These are phyloP conservation scores for Phytophthora citricola DNA, from an alignment of 352 stramenopile genomes.

Conservation along the genomic window DNA sequence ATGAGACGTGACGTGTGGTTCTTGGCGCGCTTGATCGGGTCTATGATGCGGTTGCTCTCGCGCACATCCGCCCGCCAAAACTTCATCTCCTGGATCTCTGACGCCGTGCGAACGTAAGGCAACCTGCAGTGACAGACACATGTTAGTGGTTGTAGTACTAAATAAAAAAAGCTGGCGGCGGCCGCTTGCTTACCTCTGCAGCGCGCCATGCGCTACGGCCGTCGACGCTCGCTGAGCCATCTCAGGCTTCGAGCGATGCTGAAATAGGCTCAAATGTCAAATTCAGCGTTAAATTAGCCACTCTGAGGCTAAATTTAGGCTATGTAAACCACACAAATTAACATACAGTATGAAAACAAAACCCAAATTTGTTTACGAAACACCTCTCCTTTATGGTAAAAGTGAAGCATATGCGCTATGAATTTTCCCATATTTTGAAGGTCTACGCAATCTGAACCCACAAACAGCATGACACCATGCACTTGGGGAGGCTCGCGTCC, in stretches of 20 bases:
- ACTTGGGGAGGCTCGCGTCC: no score
- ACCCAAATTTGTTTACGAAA: no score
- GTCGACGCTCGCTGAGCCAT: slow-evolving; percentile 32
- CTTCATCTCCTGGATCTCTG: slow-evolving; percentile 89
- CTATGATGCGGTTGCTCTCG: slow-evolving; percentile 82
- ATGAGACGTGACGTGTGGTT: slow-evolving; percentile 86
- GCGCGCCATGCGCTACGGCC: slow-evolving; percentile 63
- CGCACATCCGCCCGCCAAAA: slow-evolving; percentile 78
- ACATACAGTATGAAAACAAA: no score
- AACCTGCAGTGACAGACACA: slow-evolving; percentile 39
- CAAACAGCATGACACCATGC: no score
- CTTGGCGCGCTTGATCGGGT: slow-evolving; percentile 83
- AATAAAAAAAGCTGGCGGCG: not conserved
- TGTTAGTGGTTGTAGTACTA: no score
- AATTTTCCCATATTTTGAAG: no score
- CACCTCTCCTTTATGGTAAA: no score
- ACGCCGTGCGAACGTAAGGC: slow-evolving; percentile 81
- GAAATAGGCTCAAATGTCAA: no score
- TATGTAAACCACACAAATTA: not conserved
- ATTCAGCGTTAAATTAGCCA: no score
- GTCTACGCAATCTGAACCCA: no score
- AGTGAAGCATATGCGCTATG: no score
- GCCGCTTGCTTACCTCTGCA: slow-evolving; percentile 56
- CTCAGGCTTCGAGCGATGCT: not conserved
- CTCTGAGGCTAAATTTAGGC: no score